These are phyloP conservation scores for Lithospermum erythrorhizon DNA, from an alignment of 257 asterid genomes.

Conservation along the genomic window DNA sequence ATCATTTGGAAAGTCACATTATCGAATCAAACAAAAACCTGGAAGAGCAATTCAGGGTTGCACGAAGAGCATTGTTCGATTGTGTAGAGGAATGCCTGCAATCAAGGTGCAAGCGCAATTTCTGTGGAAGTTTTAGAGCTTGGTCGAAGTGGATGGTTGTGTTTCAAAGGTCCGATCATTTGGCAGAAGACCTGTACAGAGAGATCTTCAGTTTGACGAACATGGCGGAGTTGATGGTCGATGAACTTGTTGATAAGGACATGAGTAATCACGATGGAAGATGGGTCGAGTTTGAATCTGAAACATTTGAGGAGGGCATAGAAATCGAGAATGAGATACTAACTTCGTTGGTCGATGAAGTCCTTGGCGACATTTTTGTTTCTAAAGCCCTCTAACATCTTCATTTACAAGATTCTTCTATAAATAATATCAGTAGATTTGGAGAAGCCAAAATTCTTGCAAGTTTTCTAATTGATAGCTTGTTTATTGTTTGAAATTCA, in stretches of 20 bases:
- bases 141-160: constrained; percentile 49
- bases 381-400: constrained; percentile 3
- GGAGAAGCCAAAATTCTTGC: not conserved
- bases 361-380: constrained; percentile 43
- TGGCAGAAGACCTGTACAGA: constrained; percentile 70
- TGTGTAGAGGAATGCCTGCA: constrained; percentile 58
- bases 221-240: constrained; percentile 77
- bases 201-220: constrained; percentile 60
- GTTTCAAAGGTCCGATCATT: constrained; percentile 30
- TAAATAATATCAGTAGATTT: not conserved
- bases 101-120: constrained; percentile 24
- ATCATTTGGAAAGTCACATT: constrained; percentile 47
- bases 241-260: constrained; percentile 82
- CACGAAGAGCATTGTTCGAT: constrained; percentile 57
- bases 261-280: constrained; percentile 76
- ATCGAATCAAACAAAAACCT: constrained; percentile 22
- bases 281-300: constrained; percentile 72
- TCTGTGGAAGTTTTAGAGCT: constrained; percentile 31
- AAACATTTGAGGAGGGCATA: constrained; percentile 71
- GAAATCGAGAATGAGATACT: constrained; percentile 68
- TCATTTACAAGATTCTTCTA: not conserved
- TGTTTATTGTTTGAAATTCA: not conserved
- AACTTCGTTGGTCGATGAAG: constrained; percentile 57
- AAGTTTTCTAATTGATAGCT: not conserved
- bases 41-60: constrained; percentile 37